Evolutionary conservation across 179 eudicot species (phyloP).

Genomic region (Silene noctiflora): DNA sequence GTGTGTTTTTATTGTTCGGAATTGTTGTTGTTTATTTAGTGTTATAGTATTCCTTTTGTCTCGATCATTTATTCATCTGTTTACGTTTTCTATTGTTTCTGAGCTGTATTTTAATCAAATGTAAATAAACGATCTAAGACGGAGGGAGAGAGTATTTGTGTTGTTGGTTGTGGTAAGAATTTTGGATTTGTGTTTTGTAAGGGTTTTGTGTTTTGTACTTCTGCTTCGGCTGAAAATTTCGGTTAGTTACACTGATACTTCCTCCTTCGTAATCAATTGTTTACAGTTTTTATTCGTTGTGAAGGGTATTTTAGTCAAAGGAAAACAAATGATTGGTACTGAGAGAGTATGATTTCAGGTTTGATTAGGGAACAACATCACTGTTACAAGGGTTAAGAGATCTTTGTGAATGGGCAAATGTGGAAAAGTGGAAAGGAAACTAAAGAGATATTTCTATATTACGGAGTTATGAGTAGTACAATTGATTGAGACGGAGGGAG

Average conservation of each 20-base stretch:
- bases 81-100: too few species aligned
- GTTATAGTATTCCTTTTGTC: not conserved
- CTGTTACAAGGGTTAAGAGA: not conserved
- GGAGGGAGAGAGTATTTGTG: not conserved
- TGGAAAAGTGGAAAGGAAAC: too few species aligned
- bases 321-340: too few species aligned
- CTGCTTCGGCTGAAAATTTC: not conserved
- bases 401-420: too few species aligned
- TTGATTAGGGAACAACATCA: not conserved
- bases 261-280: too few species aligned
- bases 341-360: not conserved
- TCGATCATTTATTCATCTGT: not conserved
- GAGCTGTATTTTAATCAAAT: too few species aligned
- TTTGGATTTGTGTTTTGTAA: not conserved
- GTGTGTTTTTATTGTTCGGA: constrained; percentile 14
- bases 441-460: too few species aligned
- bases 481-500: too few species aligned
- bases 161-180: not conserved
- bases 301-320: too few species aligned
- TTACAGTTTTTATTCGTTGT: too few species aligned
- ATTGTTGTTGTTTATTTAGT: not conserved
- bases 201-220: not conserved
- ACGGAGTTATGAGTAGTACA: too few species aligned
- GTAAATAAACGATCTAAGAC: too few species aligned
- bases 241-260: not conserved